phyloP scores from a whole-genome alignment of 805 yeast genomes.

The Hanseniaspora pseudoguilliermondii region DNA sequence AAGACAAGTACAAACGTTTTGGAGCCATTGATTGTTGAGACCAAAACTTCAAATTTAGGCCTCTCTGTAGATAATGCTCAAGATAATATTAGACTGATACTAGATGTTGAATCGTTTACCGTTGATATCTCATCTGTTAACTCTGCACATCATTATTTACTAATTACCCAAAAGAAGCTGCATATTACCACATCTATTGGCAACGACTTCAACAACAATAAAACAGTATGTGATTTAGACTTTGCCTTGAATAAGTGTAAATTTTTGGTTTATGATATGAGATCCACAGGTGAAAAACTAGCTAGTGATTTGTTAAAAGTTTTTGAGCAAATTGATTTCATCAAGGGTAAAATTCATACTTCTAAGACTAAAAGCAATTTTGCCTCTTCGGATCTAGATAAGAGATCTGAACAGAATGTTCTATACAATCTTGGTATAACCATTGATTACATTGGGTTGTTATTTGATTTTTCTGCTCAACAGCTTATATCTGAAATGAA shows the following conservation, averaged over 20 bases:
- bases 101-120: neutral
- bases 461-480: constrained; percentile 11
- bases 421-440: constrained; percentile 2
- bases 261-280: constrained; percentile 3
- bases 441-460: constrained; percentile 1
- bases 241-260: neutral
- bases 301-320: neutral
- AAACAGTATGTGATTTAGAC: neutral
- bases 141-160: neutral
- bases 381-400: neutral
- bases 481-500: constrained; percentile 6
- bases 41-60: neutral
- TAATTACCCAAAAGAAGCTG: neutral
- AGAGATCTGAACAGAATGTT: neutral
- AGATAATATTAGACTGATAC: neutral
- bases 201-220: neutral
- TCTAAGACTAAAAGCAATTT: neutral
- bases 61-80: neutral
- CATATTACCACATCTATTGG: neutral
- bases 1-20: neutral
- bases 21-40: neutral
- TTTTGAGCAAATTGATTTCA: neutral
- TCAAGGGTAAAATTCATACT: neutral
- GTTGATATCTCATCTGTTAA: constrained; percentile 1
- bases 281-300: constrained; percentile 1